A percentile compares a stretch with the other conserved stretches of the same genome.
Conservation (phyloP, 371 early-diverging fungal species). For the Ordospora colligata region DNA sequence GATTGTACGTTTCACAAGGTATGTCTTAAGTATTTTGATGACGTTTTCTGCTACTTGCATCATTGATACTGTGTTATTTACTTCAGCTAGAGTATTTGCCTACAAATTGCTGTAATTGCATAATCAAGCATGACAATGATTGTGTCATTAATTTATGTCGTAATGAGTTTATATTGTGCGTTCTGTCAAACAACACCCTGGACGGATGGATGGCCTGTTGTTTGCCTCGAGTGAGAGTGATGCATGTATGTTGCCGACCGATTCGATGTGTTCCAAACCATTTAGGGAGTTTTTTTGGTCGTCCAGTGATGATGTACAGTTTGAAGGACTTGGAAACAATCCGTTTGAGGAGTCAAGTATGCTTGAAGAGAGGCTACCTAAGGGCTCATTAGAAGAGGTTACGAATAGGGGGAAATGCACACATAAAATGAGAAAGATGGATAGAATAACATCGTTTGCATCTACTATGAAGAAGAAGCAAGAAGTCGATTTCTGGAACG, state of each 20-base stretch:
- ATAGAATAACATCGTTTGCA: not conserved
- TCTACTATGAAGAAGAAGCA: not conserved
- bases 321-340: not conserved
- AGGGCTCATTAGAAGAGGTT: not conserved
- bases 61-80: no score
- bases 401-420: not conserved
- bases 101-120: no score
- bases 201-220: not conserved
- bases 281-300: not conserved
- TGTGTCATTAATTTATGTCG: conserved; percentile 4
- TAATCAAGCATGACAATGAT: no score
- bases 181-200: conserved; percentile 3
- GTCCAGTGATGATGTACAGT: not conserved
- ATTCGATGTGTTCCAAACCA: not conserved
- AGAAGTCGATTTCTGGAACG: conserved; percentile 20
- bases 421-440: no score
- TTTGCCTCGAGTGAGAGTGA: conserved; percentile 1
- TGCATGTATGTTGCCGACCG: not conserved
- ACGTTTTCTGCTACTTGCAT: no score
- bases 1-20: not conserved
- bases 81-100: not conserved
- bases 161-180: conserved; percentile 5
- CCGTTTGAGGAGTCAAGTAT: not conserved
- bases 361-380: not conserved
- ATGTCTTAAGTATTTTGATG: no score